phyloP scores from a whole-genome alignment of 1,139 yeast genomes.

The Saccharomyces pastorianus region DNA sequence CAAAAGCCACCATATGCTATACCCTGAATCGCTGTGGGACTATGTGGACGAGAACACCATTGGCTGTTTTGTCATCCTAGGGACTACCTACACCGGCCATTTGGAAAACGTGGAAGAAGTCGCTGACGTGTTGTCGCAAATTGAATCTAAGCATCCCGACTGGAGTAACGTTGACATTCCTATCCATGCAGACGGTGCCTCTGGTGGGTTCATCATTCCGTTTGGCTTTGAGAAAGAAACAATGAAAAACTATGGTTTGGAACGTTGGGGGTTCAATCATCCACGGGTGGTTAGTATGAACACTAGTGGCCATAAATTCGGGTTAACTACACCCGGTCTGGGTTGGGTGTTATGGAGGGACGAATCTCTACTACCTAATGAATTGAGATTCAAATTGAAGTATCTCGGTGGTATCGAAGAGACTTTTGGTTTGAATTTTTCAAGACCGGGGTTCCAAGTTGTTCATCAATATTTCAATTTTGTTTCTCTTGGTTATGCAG shows the following conservation, averaged over 20 bases:
- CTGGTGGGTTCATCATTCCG: slow-evolving; percentile 86
- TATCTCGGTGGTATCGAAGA: slow-evolving; percentile 88
- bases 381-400: slow-evolving; percentile 66
- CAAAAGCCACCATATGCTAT: slow-evolving; percentile 57
- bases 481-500: slow-evolving; percentile 59
- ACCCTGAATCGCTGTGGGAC: slow-evolving; percentile 49
- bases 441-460: slow-evolving; percentile 89
- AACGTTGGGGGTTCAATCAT: slow-evolving; percentile 71
- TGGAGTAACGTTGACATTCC: slow-evolving; percentile 56
- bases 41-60: slow-evolving; percentile 83
- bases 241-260: slow-evolving; percentile 13
- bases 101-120: slow-evolving; percentile 70
- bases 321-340: slow-evolving; percentile 80
- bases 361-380: slow-evolving; percentile 53
- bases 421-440: slow-evolving; percentile 77
- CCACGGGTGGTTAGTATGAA: slow-evolving; percentile 77
- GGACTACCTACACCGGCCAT: slow-evolving; percentile 90
- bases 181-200: slow-evolving; percentile 90
- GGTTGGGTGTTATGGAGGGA: slow-evolving; percentile 90
- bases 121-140: slow-evolving; percentile 53
- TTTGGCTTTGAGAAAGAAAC: slow-evolving; percentile 60
- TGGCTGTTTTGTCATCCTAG: slow-evolving; percentile 81
- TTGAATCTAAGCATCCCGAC: slow-evolving; percentile 37
- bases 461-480: slow-evolving; percentile 81
- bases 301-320: slow-evolving; percentile 90